Evolutionary conservation across 2,329 filamentous ascomycete species (phyloP).

Genomic region (Colletotrichum limetticola): DNA sequence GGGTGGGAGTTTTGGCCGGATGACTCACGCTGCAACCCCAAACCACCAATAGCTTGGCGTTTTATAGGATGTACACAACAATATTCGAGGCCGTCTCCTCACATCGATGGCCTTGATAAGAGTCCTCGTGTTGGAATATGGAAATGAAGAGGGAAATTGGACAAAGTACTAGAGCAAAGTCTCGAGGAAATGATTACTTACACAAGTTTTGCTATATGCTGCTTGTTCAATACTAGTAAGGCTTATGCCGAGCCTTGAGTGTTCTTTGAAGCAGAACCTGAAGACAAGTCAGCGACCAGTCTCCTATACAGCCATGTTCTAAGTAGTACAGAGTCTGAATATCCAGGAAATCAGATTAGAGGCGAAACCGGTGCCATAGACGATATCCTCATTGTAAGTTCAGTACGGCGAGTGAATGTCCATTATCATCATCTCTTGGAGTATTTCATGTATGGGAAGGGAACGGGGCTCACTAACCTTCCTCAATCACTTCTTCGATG

Average conservation of each 20-base stretch:
- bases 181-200: no score
- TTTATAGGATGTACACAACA: neutral
- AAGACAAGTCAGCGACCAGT: neutral
- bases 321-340: neutral
- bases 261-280: neutral
- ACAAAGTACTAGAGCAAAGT: no score
- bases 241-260: no score
- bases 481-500: neutral
- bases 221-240: no score
- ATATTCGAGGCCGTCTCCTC: neutral
- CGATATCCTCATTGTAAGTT: conserved; percentile 2
- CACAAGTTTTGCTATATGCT: no score
- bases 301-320: neutral
- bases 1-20: neutral
- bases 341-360: conserved; percentile 3
- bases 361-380: conserved; percentile 26
- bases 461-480: neutral
- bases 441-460: neutral
- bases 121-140: neutral
- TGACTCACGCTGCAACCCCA: neutral
- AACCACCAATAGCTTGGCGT: neutral
- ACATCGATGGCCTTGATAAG: neutral
- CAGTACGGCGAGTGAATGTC: conserved; percentile 24
- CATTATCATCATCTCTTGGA: conserved; percentile 4
- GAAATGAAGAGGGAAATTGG: no score